Evolutionary conservation across 2,329 filamentous ascomycete genomes (phyloP).

Genomic region (Hirsutella minnesotensis): DNA sequence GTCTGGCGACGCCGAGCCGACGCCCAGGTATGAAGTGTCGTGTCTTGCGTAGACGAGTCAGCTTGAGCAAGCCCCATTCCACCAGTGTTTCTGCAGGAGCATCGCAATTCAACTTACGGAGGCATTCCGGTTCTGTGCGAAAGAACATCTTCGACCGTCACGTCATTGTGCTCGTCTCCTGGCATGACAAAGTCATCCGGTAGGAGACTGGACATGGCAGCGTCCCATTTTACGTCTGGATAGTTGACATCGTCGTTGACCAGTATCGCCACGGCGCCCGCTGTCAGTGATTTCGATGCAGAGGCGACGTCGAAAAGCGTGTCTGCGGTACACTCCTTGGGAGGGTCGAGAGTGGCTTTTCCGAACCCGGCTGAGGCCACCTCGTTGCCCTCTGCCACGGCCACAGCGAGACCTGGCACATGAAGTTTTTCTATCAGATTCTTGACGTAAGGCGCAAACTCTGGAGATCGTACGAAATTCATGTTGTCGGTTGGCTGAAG

Average conservation of each 20-base stretch:
- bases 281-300: conserved; percentile 14
- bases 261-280: conserved; percentile 12
- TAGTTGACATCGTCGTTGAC: conserved; percentile 10
- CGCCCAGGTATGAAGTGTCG: conserved; percentile 12
- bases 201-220: conserved; percentile 12
- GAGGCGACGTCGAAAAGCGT: conserved; percentile 17
- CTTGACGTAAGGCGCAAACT: conserved; percentile 7
- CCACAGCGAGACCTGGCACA: conserved; percentile 13
- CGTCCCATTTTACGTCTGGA: conserved; percentile 12
- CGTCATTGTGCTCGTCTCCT: conserved; percentile 7
- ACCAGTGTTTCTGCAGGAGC: conserved; percentile 7
- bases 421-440: conserved; percentile 9
- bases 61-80: not conserved
- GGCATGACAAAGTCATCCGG: conserved; percentile 15
- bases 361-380: conserved; percentile 13
- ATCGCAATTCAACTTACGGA: conserved; percentile 13
- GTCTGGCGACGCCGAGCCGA: conserved; percentile 8
- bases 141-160: conserved; percentile 14
- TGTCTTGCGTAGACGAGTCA: conserved; percentile 7
- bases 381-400: conserved; percentile 8
- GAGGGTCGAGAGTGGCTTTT: conserved; percentile 8
- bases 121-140: conserved; percentile 15
- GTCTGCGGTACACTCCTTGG: conserved; percentile 9
- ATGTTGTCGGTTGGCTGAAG: conserved; percentile 1
- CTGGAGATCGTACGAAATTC: conserved; percentile 7